Conservation (phyloP, 768 basidiomycete species). For the Tricholoma hemisulphureum region DNA sequence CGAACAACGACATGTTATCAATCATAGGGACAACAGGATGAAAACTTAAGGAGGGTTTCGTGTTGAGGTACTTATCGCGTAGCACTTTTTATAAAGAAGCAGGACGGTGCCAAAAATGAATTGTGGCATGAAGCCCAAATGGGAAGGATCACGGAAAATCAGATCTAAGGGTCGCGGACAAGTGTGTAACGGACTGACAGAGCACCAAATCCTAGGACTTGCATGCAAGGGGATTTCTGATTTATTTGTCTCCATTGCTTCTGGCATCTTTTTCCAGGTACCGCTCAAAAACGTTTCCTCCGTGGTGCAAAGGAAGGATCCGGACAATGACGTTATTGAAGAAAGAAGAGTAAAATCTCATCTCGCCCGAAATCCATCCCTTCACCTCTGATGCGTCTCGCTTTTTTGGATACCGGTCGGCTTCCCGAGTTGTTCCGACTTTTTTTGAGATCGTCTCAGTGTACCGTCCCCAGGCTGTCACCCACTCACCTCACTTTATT, state of each 20-base stretch:
- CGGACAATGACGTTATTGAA: not conserved
- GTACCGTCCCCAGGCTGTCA: too few relatives aligned
- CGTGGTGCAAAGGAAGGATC: conserved; percentile 14
- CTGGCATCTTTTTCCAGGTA: conserved; percentile 41
- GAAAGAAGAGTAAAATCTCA: not conserved
- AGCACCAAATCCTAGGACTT: conserved; percentile 44
- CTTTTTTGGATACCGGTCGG: conserved; percentile 21
- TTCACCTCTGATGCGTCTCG: conserved; percentile 19
- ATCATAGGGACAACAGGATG: conserved; percentile 47
- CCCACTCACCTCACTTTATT: too few relatives aligned
- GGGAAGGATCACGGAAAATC: conserved; percentile 60
- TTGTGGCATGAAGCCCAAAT: conserved; percentile 42
- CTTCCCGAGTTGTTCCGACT: conserved; percentile 40
- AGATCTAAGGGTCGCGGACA: conserved; percentile 67
- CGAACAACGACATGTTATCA: conserved; percentile 57
- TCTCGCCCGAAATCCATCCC: not conserved
- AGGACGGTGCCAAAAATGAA: conserved; percentile 40
- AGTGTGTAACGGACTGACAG: conserved; percentile 45
- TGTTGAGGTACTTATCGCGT: conserved; percentile 39
- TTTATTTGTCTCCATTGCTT: conserved; percentile 39
- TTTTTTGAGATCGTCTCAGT: conserved; percentile 9
- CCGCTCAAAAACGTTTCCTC: conserved; percentile 29
- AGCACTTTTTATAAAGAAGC: conserved; percentile 56
- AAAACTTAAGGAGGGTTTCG: conserved; percentile 33
- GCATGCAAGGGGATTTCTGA: conserved; percentile 41